Evolutionary conservation across 768 basidiomycete genomes (phyloP), one percentile per base, ranked within the genome.

Genomic region (Chalciporus chontae): DNA sequence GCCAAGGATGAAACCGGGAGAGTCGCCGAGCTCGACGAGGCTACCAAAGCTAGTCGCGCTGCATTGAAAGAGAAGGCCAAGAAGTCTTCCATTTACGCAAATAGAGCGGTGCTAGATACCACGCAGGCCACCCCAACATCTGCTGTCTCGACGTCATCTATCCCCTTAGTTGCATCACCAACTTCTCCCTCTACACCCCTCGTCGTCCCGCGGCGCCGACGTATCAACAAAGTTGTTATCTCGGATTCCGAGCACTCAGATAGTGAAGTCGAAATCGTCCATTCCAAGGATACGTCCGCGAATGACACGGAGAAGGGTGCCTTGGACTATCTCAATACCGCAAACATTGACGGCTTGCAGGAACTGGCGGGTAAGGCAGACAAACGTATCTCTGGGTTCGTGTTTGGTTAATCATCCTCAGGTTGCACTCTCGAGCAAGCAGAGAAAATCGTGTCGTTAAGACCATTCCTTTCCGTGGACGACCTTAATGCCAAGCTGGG

Each of bases 371-470:
- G 88, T 87, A 62, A 41, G 78, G 65, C 23, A 19, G 36, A 32
- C 9, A 23, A 31, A 36, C 34, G 24, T 7, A 17, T 7, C 34
- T 6, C 50, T 5, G 31, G 18, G 15, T 29, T 9, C 43, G 44
- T 40, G 48, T 58, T 26, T 21, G 55, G 37, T 51, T 38, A 40
- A 23, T 18, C 32, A 11, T 40, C 39, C 15, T 38, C 47, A 91
- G 89, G 89, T 15, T 96, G 94, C 61, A 84, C 80, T 15, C 69
- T 71, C 8, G 87, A 87, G 40, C 94, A 96, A 64, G 95, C 94
- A 0, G 70, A 81, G 23, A 76, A 78, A 40, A 89, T 98, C 56
- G 78, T 90, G 47, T 77, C 76, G 15, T 71, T 91, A 11, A 83
- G 95, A 41, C 93, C 93, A 0, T 99, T 90, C 66, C 63, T 66